These are phyloP conservation scores for Xylariaceae sp. DNA, from an alignment of 2,329 filamentous ascomycete genomes.

Conservation along the genomic window DNA sequence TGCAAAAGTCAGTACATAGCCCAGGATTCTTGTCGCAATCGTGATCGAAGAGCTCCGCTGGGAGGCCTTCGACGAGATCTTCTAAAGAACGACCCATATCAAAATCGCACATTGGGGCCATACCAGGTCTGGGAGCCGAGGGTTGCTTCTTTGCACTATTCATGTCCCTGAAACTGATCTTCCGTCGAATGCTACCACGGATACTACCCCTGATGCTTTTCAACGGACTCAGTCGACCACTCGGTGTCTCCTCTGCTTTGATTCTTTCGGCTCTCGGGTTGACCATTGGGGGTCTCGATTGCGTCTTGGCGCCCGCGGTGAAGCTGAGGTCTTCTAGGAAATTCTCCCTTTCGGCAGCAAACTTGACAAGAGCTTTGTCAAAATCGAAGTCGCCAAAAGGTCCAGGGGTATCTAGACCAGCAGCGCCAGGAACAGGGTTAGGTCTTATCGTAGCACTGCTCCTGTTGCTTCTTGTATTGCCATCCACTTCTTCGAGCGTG, in stretches of 20 bases:
- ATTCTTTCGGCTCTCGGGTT: constrained; percentile 80
- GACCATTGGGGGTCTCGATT: constrained; percentile 66
- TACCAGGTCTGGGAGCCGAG: constrained; percentile 69
- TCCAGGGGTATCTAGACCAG: constrained; percentile 31
- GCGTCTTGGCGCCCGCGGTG: constrained; percentile 74
- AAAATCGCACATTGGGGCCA: constrained; percentile 33
- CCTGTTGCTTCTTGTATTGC: constrained; percentile 57
- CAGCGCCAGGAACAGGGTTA: constrained; percentile 22
- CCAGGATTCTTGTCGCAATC: constrained; percentile 17
- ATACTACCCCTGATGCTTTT: constrained; percentile 58
- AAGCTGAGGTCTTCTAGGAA: constrained; percentile 92
- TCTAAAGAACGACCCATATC: constrained; percentile 9
- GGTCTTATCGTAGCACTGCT: constrained; percentile 62
- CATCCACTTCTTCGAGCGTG: constrained; percentile 55
- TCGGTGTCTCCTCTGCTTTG: constrained; percentile 62
- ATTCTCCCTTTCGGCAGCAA: constrained; percentile 88
- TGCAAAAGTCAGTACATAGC: constrained; percentile 27
- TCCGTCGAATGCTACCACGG: constrained; percentile 83
- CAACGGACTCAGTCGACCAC: constrained; percentile 51
- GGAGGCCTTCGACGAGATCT: constrained; percentile 18
- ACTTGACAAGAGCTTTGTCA: constrained; percentile 87
- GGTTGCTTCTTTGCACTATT: constrained; percentile 89
- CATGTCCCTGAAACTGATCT: constrained; percentile 92
- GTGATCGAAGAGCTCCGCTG: constrained; percentile 16
- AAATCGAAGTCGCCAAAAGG: constrained; percentile 75